Evolutionary conservation across 2,329 filamentous ascomycete species (phyloP).

Genomic region (Trichoderma sp.): DNA sequence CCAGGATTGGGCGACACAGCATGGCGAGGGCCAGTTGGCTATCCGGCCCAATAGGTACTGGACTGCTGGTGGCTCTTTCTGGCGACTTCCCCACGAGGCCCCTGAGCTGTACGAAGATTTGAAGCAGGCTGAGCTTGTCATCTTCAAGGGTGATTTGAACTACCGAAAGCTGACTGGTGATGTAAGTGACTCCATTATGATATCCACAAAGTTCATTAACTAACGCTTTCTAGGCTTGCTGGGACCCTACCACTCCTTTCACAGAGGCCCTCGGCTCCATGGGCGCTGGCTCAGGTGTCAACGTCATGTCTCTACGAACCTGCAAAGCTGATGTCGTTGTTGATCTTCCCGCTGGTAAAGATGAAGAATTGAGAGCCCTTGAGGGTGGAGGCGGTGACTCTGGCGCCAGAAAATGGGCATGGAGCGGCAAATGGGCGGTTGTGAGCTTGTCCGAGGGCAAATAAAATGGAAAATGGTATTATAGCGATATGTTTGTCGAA

Average conservation of each 20-base stretch:
- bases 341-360: slow-evolving; percentile 74
- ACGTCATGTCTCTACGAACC: slow-evolving; percentile 82
- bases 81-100: slow-evolving; percentile 72
- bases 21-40: slow-evolving; percentile 79
- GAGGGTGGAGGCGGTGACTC: slow-evolving; percentile 70
- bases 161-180: slow-evolving; percentile 91
- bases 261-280: slow-evolving; percentile 79
- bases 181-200: slow-evolving; percentile 49
- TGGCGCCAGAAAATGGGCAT: slow-evolving; percentile 80
- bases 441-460: slow-evolving; percentile 51
- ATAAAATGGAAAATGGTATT: slow-evolving; percentile 26
- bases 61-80: slow-evolving; percentile 85
- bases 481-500: neutral
- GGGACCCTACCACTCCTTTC: slow-evolving; percentile 88
- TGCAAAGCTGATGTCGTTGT: slow-evolving; percentile 98
- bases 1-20: slow-evolving; percentile 72
- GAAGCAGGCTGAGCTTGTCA: slow-evolving; percentile 77
- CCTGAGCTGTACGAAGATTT: slow-evolving; percentile 72
- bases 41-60: slow-evolving; percentile 87
- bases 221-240: slow-evolving; percentile 41
- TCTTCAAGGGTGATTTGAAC: slow-evolving; percentile 98
- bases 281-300: slow-evolving; percentile 75
- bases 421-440: slow-evolving; percentile 96
- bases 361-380: slow-evolving; percentile 70
- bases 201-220: neutral